These are phyloP conservation scores for Beauveria medogensis DNA, from an alignment of 2,329 filamentous ascomycete species.

Conservation along the genomic window DNA sequence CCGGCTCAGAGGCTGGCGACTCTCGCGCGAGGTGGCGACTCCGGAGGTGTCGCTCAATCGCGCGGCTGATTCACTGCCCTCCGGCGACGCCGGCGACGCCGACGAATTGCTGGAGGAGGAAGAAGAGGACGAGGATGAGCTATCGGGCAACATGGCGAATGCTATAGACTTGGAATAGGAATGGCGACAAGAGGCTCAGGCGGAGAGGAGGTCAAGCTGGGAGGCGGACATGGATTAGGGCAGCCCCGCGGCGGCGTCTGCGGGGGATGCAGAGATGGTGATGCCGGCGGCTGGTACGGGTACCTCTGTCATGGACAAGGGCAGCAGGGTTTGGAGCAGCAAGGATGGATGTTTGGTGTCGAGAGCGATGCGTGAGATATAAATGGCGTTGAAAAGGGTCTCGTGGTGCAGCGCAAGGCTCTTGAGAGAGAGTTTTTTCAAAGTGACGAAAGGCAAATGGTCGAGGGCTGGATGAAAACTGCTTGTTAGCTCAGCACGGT, in stretches of 20 bases:
- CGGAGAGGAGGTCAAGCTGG: background rate
- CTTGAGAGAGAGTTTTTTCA: background rate
- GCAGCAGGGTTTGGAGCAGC: background rate
- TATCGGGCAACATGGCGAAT: background rate
- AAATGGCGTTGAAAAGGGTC: background rate
- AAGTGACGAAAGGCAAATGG: background rate
- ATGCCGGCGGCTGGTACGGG: background rate
- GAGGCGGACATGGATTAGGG: background rate
- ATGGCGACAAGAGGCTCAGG: background rate
- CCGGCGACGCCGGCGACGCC: background rate
- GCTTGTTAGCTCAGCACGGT: conserved; percentile 4
- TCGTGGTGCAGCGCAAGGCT: background rate
- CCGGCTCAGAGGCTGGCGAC: conserved; percentile 13
- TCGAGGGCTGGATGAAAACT: background rate
- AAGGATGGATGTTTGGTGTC: background rate
- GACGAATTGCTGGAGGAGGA: background rate
- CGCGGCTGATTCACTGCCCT: background rate
- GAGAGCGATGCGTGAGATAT: background rate
- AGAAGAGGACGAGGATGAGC: background rate
- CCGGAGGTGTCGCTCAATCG: background rate
- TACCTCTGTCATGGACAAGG: background rate
- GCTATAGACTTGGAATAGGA: background rate
- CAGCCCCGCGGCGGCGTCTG: conserved; percentile 3
- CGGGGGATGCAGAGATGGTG: background rate
- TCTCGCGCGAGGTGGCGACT: background rate